phyloP scores from a whole-genome alignment of 176 grass and related monocot genomes.

The sorghum (Sorghum bicolor) region DNA sequence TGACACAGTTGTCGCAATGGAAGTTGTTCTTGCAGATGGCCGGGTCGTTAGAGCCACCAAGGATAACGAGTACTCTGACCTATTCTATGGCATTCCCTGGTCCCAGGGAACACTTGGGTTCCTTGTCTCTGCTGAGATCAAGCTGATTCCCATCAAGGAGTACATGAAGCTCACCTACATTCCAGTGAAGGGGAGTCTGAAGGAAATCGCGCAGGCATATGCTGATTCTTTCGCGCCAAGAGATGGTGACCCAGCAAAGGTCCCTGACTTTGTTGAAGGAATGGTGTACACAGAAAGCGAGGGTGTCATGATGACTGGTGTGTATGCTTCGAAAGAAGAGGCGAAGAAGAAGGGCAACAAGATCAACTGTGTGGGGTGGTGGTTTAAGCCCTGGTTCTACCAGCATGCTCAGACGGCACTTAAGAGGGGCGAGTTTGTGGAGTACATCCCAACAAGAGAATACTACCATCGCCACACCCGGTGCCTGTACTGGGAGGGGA shows the following conservation, averaged over 20 bases:
- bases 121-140: conserved; percentile 86
- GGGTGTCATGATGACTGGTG: conserved; percentile 85
- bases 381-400: conserved; percentile 98
- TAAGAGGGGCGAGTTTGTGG: conserved; percentile 86
- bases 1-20: conserved; percentile 76
- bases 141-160: conserved; percentile 84
- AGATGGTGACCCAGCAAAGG: conserved; percentile 74
- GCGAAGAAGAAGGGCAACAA: conserved; percentile 94
- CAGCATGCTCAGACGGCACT: conserved; percentile 83
- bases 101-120: conserved; percentile 89
- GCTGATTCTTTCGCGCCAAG: conserved; percentile 73
- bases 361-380: conserved; percentile 83
- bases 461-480: conserved; percentile 96
- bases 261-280: conserved; percentile 92
- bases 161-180: conserved; percentile 87
- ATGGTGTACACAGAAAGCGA: conserved; percentile 74
- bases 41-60: conserved; percentile 80
- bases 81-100: conserved; percentile 95
- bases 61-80: conserved; percentile 85
- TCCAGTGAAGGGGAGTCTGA: conserved; percentile 52
- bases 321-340: conserved; percentile 94
- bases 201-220: conserved; percentile 67
- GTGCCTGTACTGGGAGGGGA: conserved; percentile 95
- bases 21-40: conserved; percentile 83
- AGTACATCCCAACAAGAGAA: conserved; percentile 90